Percentiles rank a stretch among this genome's conserved stretches.
These are phyloP conservation scores for Kodamaea alishanica DNA, from an alignment of 1,139 yeast genomes.

Conservation along the genomic window DNA sequence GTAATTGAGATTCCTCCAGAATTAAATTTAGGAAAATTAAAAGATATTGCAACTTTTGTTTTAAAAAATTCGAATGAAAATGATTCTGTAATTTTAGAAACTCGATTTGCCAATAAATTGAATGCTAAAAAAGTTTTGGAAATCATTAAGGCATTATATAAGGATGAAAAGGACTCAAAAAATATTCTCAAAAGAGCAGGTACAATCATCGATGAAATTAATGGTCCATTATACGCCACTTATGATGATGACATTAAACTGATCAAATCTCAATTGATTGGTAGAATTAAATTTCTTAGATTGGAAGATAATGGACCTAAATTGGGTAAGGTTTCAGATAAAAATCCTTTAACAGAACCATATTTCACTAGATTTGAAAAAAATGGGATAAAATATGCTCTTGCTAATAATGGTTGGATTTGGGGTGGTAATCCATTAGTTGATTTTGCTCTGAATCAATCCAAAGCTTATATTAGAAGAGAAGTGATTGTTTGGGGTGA, in stretches of 20 bases:
- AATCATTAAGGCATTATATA: constrained; percentile 30
- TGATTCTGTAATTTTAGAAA: constrained; percentile 22
- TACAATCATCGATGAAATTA: constrained; percentile 69
- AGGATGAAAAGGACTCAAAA: constrained; percentile 32
- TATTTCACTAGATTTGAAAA: constrained; percentile 73
- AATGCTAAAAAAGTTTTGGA: constrained; percentile 50
- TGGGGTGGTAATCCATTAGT: constrained; percentile 96
- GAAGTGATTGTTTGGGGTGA: constrained; percentile 98
- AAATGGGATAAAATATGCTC: constrained; percentile 59
- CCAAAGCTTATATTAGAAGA: constrained; percentile 81
- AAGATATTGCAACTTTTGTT: constrained; percentile 50
- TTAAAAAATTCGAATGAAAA: constrained; percentile 35
- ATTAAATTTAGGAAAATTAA: constrained; percentile 32
- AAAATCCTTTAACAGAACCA: constrained; percentile 71
- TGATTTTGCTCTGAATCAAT: constrained; percentile 80
- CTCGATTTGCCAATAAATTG: constrained; percentile 53
- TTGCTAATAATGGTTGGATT: constrained; percentile 97
- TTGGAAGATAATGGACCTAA: constrained; percentile 79
- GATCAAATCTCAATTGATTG: constrained; percentile 65
- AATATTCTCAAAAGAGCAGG: constrained; percentile 41
- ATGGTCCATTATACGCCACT: constrained; percentile 64
- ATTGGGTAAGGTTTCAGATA: constrained; percentile 56
- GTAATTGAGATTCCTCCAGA: constrained; percentile 27
- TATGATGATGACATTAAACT: constrained; percentile 70
- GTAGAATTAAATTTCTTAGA: constrained; percentile 72